A percentile compares a stretch with the other conserved stretches of the same genome.
These are phyloP conservation scores for Avena atlantica DNA, from an alignment of 176 grass and related monocot species.

Conservation along the genomic window DNA sequence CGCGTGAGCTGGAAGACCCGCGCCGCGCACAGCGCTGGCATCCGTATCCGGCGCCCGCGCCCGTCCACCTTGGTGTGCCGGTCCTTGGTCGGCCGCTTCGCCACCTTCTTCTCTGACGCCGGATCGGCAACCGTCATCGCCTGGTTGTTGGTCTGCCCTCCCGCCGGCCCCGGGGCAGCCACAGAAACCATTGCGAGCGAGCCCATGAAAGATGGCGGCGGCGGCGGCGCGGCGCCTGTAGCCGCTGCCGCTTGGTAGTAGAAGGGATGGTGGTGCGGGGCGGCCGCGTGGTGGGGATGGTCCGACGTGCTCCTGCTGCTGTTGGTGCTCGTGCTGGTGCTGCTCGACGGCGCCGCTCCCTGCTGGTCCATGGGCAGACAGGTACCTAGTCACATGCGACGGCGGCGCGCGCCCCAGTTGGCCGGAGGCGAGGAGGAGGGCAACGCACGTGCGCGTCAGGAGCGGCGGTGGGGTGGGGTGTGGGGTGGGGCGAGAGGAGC, in stretches of 20 bases:
- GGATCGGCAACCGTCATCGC: conserved; percentile 28
- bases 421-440: conserved; percentile 31
- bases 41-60: conserved; percentile 89
- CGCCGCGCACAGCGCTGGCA: conserved; percentile 96
- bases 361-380: conserved; percentile 49
- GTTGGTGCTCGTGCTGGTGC: conserved; percentile 86
- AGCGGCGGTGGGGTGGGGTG: conserved; percentile 31
- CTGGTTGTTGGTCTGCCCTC: conserved; percentile 17
- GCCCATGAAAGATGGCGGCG: conserved; percentile 65
- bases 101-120: conserved; percentile 23
- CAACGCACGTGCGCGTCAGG: conserved; percentile 50
- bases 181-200: conserved; percentile 55
- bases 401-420: neutral
- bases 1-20: conserved; percentile 97
- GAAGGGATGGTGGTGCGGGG: conserved; percentile 57
- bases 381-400: conserved; percentile 17
- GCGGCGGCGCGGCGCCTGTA: neutral
- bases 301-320: conserved; percentile 88
- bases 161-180: neutral
- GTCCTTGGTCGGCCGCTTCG: conserved; percentile 82
- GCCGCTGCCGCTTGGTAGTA: conserved; percentile 51
- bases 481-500: conserved; percentile 4
- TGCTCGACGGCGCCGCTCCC: conserved; percentile 66
- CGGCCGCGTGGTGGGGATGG: conserved; percentile 54
- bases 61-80: conserved; percentile 98